A percentile compares a stretch with the other conserved stretches of the same genome.
These are phyloP conservation scores for Phytophthora sp. DNA, from an alignment of 352 stramenopile species.

Conservation along the genomic window DNA sequence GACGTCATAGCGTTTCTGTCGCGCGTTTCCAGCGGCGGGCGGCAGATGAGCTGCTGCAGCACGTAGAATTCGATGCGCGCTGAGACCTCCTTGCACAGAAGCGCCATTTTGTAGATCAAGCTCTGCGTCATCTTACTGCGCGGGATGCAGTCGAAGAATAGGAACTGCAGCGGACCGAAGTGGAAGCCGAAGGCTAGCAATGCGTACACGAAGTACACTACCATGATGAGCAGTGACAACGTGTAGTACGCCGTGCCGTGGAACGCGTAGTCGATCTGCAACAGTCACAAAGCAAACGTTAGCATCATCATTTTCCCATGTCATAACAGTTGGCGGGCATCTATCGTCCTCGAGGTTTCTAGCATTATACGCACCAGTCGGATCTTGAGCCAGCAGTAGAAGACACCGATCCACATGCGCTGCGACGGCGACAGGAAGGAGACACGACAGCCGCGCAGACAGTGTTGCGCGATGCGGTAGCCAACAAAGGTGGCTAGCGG, in stretches of 20 bases:
- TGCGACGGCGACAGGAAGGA: slow-evolving; percentile 63
- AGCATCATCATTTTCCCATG: slow-evolving; percentile 4
- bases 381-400: slow-evolving; percentile 84
- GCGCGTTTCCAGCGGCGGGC: slow-evolving; percentile 45
- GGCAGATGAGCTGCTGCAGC: slow-evolving; percentile 57
- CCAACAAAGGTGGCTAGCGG: slow-evolving; percentile 77
- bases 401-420: slow-evolving; percentile 71
- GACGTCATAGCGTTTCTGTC: slow-evolving; percentile 42
- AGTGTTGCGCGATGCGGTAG: slow-evolving; percentile 85
- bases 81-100: slow-evolving; percentile 47
- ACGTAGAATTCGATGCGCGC: slow-evolving; percentile 58
- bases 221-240: slow-evolving; percentile 63
- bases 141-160: slow-evolving; percentile 78
- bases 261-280: slow-evolving; percentile 82
- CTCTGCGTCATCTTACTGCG: slow-evolving; percentile 62
- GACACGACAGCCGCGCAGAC: slow-evolving; percentile 69
- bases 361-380: slow-evolving; percentile 65
- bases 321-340: no score
- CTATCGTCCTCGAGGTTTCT: no score
- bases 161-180: slow-evolving; percentile 76
- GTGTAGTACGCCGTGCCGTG: slow-evolving; percentile 74
- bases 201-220: slow-evolving; percentile 73
- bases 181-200: slow-evolving; percentile 81
- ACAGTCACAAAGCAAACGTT: slow-evolving; percentile 7
- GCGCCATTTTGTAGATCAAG: slow-evolving; percentile 47